A percentile compares a stretch with the other conserved stretches of the same genome.
Conservation (phyloP, 106 monocot genomes). For the Agapanthus africanus region DNA sequence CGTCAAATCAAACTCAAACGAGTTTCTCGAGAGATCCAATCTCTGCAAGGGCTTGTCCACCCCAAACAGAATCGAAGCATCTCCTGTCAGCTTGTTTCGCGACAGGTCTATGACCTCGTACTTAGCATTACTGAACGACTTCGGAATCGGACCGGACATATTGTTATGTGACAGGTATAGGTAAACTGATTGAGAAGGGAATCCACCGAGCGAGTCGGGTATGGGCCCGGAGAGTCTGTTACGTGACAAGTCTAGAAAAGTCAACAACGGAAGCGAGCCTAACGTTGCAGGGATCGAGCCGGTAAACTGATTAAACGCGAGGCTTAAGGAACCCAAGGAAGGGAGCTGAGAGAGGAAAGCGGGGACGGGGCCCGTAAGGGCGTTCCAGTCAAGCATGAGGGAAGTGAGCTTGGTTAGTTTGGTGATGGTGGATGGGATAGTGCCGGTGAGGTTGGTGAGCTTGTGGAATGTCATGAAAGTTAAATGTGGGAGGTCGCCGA, state of each 20-base stretch:
- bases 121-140: background rate
- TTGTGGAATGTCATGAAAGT: slow-evolving; percentile 14
- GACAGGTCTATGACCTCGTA: slow-evolving; percentile 27
- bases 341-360: slow-evolving; percentile 21
- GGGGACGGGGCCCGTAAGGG: slow-evolving; percentile 36
- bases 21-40: slow-evolving; percentile 40
- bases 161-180: slow-evolving; percentile 39
- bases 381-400: slow-evolving; percentile 27
- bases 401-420: slow-evolving; percentile 17
- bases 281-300: slow-evolving; percentile 40
- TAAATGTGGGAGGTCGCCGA: slow-evolving; percentile 34
- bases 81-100: slow-evolving; percentile 33
- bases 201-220: slow-evolving; percentile 21
- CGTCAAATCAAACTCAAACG: slow-evolving; percentile 39
- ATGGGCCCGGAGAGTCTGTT: slow-evolving; percentile 46
- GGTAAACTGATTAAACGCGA: slow-evolving; percentile 34
- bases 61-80: slow-evolving; percentile 39
- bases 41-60: slow-evolving; percentile 1
- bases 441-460: slow-evolving; percentile 25
- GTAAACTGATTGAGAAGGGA: background rate
- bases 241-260: slow-evolving; percentile 29
- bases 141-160: slow-evolving; percentile 28
- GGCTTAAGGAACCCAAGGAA: slow-evolving; percentile 17
- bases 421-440: slow-evolving; percentile 29
- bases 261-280: slow-evolving; percentile 13